Base-by-base conservation (phyloP, 176 grass and related monocot genomes). In the Lolium rigidum region DNA sequence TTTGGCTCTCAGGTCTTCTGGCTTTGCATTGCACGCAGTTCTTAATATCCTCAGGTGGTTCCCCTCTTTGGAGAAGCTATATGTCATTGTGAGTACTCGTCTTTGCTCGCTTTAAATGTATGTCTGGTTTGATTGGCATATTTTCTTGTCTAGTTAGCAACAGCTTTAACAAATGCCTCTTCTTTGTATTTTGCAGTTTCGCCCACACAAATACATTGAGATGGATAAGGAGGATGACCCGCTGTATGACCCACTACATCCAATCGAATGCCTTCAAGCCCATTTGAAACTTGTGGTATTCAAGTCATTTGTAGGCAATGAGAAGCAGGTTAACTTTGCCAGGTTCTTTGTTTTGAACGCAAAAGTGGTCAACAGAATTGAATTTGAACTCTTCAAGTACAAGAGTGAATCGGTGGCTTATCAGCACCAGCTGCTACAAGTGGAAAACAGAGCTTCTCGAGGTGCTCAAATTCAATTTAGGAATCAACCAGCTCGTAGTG, bases 361-460 rank as follows among this genome's bases (percentile, higher is more conserved):
- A 16, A 49, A 14, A 74, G 70, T 74, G 70, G 10, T 74, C 13
- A 8, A 25, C 22, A 50, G 49, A 74, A 50, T 74, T 13, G 43
- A 48, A 73, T 48, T 73, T 48, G 43, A 73, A 73, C 10, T 62
- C 10, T 1, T 1, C 5, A 10, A 13, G 10, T 48, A 24, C 11
- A 73, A 0, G 8, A 70, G 16, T 70, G 37, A n/a, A 70, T 43
- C 17, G 4, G 35, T 11, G 8, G 67, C 17, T 43, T 70, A 20
- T 43, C 8, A 70, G 4, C 67, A n/a, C 67, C 41, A 1, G 17
- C 67, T 70, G 67, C 37, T 70, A 20, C 67, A 70, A n/a, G 67
- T 70, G 67, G 67, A 70, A 70, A 70, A 70, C 17, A 70, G 67
- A 70, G 67, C 37, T 41, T 70, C 67, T 70, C 67, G 8, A 11